Base-by-base conservation (phyloP, 441 rosid species). In the Biscutella laevigata region DNA sequence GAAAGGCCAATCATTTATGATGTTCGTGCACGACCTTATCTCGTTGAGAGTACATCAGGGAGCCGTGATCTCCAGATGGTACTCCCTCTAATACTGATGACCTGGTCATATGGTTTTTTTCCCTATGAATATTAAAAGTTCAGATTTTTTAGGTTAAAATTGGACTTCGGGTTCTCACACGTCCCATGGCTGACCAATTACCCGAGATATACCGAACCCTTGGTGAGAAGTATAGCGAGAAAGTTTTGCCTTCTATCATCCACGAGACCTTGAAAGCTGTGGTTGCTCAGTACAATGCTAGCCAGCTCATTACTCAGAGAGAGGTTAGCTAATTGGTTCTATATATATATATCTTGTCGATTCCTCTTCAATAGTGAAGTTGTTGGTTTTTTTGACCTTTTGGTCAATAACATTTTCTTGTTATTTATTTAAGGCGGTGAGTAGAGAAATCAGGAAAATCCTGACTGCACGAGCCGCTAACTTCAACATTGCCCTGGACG, bases 1-100 rank as follows among this genome's bases (percentile, higher is more conserved):
- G 95, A 87, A 70, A 74, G 94, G 70, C 90, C 94, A 6, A 52
- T 80, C 59, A 84, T 87, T 50, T 87, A 82, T 46, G 95, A 88
- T 51, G 94, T 84, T 17, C 88, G 96, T 45, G 88, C 94, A 6
- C 75, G 86, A 55, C 96, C 96, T 33, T 83, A 77, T 58, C 59
- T 84, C 13, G 84, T 88, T 2, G 96, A 88, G 69, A 88, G 96
- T 57, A 82, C 85, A 52, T 82, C 96, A 0, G 96, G 96, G 20
- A 88, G 96, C 68, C 88, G 85, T 56, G 96, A 88, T 74, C 96
- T 88, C 35, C 96, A 88, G 69, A 84, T 82, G 94, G 94, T 59
- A 27, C 16, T 16, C 73, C 19, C 33, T 30, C 11, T 36, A 2
- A 2, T 29, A 28, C 0, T 38, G 10, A 21, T 20, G 7, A 5